A percentile compares a stretch with the other conserved stretches of the same genome.
phyloP scores from a whole-genome alignment of 257 asterid genomes.

The Jasminum sambac region DNA sequence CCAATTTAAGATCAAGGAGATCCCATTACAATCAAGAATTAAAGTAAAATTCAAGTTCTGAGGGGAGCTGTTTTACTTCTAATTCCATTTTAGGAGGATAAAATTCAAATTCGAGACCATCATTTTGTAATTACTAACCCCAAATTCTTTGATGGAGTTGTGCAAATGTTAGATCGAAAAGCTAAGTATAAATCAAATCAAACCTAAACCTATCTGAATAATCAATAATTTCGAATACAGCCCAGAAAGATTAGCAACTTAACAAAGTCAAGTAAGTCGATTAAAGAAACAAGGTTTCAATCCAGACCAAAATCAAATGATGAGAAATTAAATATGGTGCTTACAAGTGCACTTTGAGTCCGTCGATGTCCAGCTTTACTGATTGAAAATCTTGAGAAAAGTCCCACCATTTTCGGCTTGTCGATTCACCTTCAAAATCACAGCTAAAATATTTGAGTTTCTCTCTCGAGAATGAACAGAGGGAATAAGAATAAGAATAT shows the following conservation, averaged over 20 bases:
- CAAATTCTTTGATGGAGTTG: not conserved
- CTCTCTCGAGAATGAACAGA: not conserved
- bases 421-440: not conserved
- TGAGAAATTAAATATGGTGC: slow-evolving; percentile 19
- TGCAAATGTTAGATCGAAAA: slow-evolving; percentile 11
- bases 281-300: slow-evolving; percentile 4
- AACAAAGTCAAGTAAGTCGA: slow-evolving; percentile 12
- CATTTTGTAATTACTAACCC: too few relatives aligned
- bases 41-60: not conserved
- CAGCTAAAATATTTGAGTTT: slow-evolving; percentile 11
- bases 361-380: slow-evolving; percentile 64
- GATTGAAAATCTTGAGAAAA: slow-evolving; percentile 80
- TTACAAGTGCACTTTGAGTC: slow-evolving; percentile 82
- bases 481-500: not conserved
- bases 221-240: slow-evolving; percentile 23
- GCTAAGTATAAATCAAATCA: slow-evolving; percentile 8
- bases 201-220: slow-evolving; percentile 12
- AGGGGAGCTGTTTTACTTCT: not conserved
- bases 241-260: not conserved
- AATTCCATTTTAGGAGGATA: not conserved
- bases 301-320: slow-evolving; percentile 1
- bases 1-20: not conserved
- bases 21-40: not conserved
- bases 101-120: too few relatives aligned
- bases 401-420: slow-evolving; percentile 63